Percentiles rank a stretch among this genome's conserved stretches.
These are phyloP conservation scores for Gossypium gossypioides DNA, from an alignment of 441 rosid genomes.

Conservation along the genomic window DNA sequence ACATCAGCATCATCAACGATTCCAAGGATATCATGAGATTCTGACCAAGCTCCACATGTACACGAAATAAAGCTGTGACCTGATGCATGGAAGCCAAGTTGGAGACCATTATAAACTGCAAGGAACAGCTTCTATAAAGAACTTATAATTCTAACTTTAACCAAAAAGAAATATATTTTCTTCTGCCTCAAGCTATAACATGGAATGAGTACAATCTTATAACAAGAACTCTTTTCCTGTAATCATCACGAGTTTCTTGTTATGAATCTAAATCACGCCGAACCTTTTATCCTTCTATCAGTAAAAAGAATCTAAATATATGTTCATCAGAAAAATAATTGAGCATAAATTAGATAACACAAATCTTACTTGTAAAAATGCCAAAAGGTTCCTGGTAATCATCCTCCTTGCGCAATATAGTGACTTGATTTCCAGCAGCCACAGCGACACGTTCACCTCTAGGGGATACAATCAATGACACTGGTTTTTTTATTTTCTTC, in stretches of 20 bases:
- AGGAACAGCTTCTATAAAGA: not conserved
- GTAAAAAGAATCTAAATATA: not conserved
- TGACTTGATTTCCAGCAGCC: slow-evolving; percentile 63
- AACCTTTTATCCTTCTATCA: not conserved
- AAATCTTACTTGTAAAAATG: slow-evolving; percentile 46
- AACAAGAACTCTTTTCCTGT: not conserved
- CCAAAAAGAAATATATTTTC: not conserved
- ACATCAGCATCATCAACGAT: slow-evolving; percentile 54
- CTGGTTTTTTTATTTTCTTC: slow-evolving; percentile 32
- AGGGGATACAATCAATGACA: slow-evolving; percentile 60
- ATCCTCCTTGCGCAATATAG: slow-evolving; percentile 59
- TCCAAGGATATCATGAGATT: slow-evolving; percentile 74
- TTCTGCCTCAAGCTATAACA: not conserved
- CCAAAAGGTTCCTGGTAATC: slow-evolving; percentile 68
- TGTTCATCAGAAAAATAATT: not conserved
- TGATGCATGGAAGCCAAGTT: slow-evolving; percentile 31
- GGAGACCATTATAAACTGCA: slow-evolving; percentile 16
- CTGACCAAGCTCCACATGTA: slow-evolving; percentile 80
- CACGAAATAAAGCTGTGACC: slow-evolving; percentile 45
- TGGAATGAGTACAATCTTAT: not conserved
- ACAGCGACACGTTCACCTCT: slow-evolving; percentile 77
- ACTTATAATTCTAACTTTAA: not conserved
- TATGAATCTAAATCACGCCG: not conserved
- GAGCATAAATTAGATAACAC: slow-evolving; percentile 8
- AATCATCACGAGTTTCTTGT: not conserved